Evolutionary conservation across 2,329 filamentous ascomycete genomes (phyloP).

Genomic region (Colletotrichum filicis): DNA sequence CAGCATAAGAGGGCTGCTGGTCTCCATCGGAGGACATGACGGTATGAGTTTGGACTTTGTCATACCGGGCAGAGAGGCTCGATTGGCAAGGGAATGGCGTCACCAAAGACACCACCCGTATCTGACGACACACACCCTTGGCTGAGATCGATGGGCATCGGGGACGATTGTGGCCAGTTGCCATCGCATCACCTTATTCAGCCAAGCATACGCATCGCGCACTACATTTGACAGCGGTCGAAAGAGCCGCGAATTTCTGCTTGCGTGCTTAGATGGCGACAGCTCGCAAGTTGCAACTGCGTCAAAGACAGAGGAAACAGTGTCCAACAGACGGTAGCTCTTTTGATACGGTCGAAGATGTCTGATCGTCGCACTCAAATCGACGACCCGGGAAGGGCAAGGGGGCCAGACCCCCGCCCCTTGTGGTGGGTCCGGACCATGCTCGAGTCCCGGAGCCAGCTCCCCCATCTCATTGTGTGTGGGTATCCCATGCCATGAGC

Average conservation of each 20-base stretch:
- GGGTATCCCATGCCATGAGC: neutral
- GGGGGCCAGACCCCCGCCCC: neutral
- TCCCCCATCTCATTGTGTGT: neutral
- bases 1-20: neutral
- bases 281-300: neutral
- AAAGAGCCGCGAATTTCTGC: neutral
- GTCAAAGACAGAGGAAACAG: conserved; percentile 3
- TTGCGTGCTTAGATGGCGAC: neutral
- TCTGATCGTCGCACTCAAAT: conserved; percentile 30
- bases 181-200: conserved; percentile 10
- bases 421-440: conserved; percentile 16
- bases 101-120: neutral
- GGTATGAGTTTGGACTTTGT: conserved; percentile 14
- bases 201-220: neutral
- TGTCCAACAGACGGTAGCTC: conserved; percentile 4
- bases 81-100: conserved; percentile 17
- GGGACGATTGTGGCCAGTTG: conserved; percentile 10
- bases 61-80: neutral
- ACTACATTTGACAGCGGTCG: neutral
- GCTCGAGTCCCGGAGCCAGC: conserved; percentile 10
- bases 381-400: conserved; percentile 1
- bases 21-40: conserved; percentile 13
- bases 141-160: neutral
- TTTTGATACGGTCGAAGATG: conserved; percentile 26
- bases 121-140: neutral